A percentile compares a stretch with the other conserved stretches of the same genome.
Evolutionary conservation across 2,329 filamentous ascomycete genomes (phyloP).

Genomic region (Phialocephala subalpina): DNA sequence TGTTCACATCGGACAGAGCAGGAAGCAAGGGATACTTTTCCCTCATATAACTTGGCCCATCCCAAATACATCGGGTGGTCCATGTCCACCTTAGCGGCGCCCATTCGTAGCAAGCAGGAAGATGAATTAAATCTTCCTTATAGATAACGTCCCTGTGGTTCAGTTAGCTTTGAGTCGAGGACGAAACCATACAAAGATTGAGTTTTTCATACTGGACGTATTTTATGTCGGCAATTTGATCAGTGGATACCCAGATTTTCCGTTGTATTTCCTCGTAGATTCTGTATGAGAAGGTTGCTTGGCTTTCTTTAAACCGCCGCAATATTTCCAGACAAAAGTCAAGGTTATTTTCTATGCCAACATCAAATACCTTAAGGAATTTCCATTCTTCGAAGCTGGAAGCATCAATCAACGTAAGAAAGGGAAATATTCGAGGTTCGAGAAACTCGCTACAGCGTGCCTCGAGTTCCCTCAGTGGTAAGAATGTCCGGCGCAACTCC

Average conservation of each 20-base stretch:
- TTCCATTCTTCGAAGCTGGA: slow-evolving; percentile 24
- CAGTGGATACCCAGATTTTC: slow-evolving; percentile 15
- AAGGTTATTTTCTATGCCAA: slow-evolving; percentile 23
- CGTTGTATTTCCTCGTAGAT: slow-evolving; percentile 26
- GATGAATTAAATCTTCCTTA: slow-evolving; percentile 16
- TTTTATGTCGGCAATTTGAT: neutral
- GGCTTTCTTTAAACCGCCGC: slow-evolving; percentile 14
- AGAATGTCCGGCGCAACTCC: slow-evolving; percentile 19
- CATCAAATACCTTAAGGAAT: slow-evolving; percentile 24
- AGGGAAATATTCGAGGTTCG: slow-evolving; percentile 23
- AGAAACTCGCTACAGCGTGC: slow-evolving; percentile 16
- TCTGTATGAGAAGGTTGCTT: slow-evolving; percentile 14
- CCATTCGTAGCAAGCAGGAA: slow-evolving; percentile 6
- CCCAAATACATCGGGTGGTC: slow-evolving; percentile 17
- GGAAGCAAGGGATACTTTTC: neutral
- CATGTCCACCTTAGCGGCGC: slow-evolving; percentile 14
- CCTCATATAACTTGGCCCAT: slow-evolving; percentile 21
- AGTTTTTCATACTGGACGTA: neutral
- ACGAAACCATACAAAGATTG: too few species aligned
- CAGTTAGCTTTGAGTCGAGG: neutral
- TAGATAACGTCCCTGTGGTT: neutral
- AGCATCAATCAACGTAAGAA: slow-evolving; percentile 22
- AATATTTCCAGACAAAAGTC: slow-evolving; percentile 27
- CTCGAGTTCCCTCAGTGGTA: slow-evolving; percentile 17
- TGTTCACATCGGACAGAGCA: neutral